Evolutionary conservation across 805 yeast species (phyloP).

Genomic region (Kuraishia floccosa): DNA sequence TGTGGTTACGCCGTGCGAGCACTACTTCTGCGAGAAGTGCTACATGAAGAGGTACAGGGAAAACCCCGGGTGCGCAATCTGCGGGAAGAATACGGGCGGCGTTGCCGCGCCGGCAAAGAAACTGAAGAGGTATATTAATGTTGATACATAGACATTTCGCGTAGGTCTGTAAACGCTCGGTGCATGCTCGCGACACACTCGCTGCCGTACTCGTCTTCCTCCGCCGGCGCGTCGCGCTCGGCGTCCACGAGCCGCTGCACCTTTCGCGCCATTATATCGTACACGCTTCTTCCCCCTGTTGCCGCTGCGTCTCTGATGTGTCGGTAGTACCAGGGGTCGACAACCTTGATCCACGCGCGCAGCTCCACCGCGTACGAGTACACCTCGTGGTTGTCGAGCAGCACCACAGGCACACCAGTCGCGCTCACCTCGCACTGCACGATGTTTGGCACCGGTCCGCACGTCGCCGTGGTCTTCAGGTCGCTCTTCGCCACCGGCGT

Average conservation of each 20-base stretch:
- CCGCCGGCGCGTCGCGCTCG: too few relatives aligned
- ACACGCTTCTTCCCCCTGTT: too few relatives aligned
- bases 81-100: slow-evolving; percentile 53
- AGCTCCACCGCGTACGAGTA: slow-evolving; percentile 30
- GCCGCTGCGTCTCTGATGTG: too few relatives aligned
- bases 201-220: too few relatives aligned
- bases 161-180: too few relatives aligned
- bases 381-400: slow-evolving; percentile 24
- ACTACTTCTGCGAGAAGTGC: slow-evolving; percentile 54
- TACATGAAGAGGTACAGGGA: slow-evolving; percentile 34
- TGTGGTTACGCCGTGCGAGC: slow-evolving; percentile 48
- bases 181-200: too few relatives aligned
- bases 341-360: slow-evolving; percentile 31
- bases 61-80: slow-evolving; percentile 39
- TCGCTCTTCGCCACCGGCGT: slow-evolving; percentile 10
- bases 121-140: too few relatives aligned
- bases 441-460: slow-evolving; percentile 11
- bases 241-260: too few relatives aligned
- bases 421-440: slow-evolving; percentile 21
- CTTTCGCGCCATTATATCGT: too few relatives aligned
- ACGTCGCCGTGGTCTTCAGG: slow-evolving; percentile 11
- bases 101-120: slow-evolving; percentile 40
- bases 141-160: too few relatives aligned
- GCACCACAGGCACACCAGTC: slow-evolving; percentile 30
- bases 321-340: slow-evolving; percentile 35